Evolutionary conservation across 1,284 basidiomycete genomes (phyloP), one percentile per base, ranked within the genome.

Genomic region (Calocybe gambosa): DNA sequence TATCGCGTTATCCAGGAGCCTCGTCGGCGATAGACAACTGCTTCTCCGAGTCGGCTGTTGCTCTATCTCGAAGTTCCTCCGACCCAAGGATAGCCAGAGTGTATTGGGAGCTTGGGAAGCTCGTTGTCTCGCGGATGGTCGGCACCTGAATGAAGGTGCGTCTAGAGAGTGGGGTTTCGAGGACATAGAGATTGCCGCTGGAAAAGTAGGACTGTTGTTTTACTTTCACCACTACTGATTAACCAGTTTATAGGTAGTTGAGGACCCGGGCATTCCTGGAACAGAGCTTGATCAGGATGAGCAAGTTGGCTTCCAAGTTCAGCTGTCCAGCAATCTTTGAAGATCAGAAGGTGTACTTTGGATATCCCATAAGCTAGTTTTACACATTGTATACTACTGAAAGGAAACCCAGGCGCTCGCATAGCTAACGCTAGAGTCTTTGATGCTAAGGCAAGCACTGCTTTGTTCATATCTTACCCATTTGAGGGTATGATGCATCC

Each of bases 381-480:
- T n/a, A 34, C 31, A 34, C 8, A 41, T 4, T 21, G 23, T 13
- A 39, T 25, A 45, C 56, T 67, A 74, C 57, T 67, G 74, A 57
- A 85, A 77, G 36, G 67, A 71, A 40, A 91, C 67, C 66, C 81
- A 90, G 19, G 86, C 95, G 59, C 91, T 93, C 2, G 93, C 94
- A 63, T 99, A 99, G 62, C 91, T 95, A 28, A 99, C 95, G 60
- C 92, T 95, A 39, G 87, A 91, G 63, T 94, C 92, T 34, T 72
- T 68, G 38, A 86, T 62, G 5, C 65, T 78, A 49, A 71, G 50
- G 59, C 89, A 93, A 51, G 77, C 68, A 59, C 83, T 89, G 61
- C 93, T 97, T 68, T 98, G 95, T 63, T 91, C 91, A 62, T 97
- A 97, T 53, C 85, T 73, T 25, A 93, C 88, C 82, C 91, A 96